Percentiles rank a stretch among this genome's conserved stretches.
Conservation (phyloP, 345 rosid genomes). For the Aquilaria yunnanensis region DNA sequence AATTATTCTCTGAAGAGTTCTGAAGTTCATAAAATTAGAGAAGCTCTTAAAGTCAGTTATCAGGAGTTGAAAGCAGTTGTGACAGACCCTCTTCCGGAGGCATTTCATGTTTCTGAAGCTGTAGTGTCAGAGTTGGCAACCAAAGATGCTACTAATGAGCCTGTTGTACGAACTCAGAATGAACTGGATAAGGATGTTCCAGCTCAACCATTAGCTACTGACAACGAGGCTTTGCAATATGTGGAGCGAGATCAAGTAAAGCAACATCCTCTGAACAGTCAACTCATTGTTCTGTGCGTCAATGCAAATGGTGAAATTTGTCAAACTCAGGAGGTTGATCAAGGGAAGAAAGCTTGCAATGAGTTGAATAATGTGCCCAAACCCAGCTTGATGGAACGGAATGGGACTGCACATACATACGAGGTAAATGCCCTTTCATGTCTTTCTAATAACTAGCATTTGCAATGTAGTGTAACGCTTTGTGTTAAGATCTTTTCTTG, state of each 20-base stretch:
- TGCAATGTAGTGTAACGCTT: too few species aligned
- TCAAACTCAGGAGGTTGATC: conserved; percentile 12
- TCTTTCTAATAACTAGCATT: too few species aligned
- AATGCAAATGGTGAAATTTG: background rate
- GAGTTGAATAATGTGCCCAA: conserved; percentile 18
- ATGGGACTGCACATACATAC: conserved; percentile 36
- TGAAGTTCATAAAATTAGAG: conserved; percentile 29
- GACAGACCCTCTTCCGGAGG: conserved; percentile 48
- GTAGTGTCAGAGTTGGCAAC: conserved; percentile 16
- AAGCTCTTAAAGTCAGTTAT: conserved; percentile 32
- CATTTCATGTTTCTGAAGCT: conserved; percentile 26
- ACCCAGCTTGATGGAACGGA: conserved; percentile 45
- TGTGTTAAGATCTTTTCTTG: too few species aligned
- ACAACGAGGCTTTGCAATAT: background rate
- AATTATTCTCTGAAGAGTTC: conserved; percentile 16
- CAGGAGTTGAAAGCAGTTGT: conserved; percentile 36
- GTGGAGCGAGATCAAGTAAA: background rate
- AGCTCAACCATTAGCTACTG: background rate
- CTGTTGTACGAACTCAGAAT: background rate
- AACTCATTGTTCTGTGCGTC: background rate
- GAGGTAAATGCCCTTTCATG: conserved; percentile 29
- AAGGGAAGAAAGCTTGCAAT: conserved; percentile 12
- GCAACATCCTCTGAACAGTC: too few species aligned
- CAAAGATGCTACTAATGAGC: background rate
- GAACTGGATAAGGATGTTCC: conserved; percentile 5